Conservation (phyloP, 768 basidiomycete genomes). For the Crassisporium funariophilum region DNA sequence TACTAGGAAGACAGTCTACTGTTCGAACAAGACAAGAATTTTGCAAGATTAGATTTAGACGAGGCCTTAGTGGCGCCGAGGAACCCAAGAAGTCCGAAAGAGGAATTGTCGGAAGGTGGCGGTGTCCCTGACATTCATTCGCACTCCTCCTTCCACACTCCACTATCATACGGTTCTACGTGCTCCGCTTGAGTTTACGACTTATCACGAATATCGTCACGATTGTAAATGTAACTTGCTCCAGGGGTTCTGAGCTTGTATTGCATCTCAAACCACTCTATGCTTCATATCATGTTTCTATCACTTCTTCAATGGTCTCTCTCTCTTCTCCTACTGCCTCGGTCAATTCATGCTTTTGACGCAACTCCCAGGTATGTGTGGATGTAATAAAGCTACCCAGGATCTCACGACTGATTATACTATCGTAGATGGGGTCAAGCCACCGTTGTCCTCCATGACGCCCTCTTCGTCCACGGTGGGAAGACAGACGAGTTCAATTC, state of each 20-base stretch:
- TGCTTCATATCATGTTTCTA: conserved; percentile 4
- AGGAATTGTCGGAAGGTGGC: conserved; percentile 17
- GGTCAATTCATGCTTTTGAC: conserved; percentile 23
- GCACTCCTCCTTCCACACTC: conserved; percentile 11
- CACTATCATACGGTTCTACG: conserved; percentile 6
- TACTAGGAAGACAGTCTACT: no score
- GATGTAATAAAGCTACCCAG: neutral
- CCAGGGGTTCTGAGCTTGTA: neutral
- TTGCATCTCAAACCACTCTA: conserved; percentile 1
- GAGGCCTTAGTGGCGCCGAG: no score
- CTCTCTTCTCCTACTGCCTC: conserved; percentile 18
- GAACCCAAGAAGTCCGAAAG: conserved; percentile 10
- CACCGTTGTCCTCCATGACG: conserved; percentile 53
- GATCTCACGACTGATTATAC: no score
- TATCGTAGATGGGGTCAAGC: conserved; percentile 85
- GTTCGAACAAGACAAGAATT: no score
- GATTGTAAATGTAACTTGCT: conserved; percentile 16
- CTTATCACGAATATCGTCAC: conserved; percentile 19
- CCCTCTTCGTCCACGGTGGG: conserved; percentile 78
- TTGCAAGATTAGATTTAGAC: no score
- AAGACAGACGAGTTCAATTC: conserved; percentile 71
- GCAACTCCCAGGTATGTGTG: conserved; percentile 26
- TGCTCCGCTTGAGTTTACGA: conserved; percentile 15
- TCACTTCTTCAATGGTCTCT: conserved; percentile 8
- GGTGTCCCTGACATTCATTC: conserved; percentile 8